A percentile compares a stretch with the other conserved stretches of the same genome.
These are phyloP conservation scores for Russula griseocarnosa DNA, from an alignment of 768 basidiomycete species.

Conservation along the genomic window DNA sequence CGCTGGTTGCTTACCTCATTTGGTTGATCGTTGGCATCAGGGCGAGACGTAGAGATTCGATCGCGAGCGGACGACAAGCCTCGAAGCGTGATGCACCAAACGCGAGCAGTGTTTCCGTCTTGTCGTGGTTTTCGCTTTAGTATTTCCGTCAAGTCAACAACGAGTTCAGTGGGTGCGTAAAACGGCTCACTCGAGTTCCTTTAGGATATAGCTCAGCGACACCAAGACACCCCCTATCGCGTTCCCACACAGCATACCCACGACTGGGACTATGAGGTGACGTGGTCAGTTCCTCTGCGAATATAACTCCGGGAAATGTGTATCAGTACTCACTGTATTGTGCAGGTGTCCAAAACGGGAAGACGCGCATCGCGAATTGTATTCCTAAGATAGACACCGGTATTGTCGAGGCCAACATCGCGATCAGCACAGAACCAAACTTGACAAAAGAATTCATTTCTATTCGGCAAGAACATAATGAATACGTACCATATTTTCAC, in stretches of 20 bases:
- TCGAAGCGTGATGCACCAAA: conserved; percentile 83
- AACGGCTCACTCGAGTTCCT: conserved; percentile 61
- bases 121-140: conserved; percentile 74
- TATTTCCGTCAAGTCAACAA: background rate
- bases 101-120: conserved; percentile 79
- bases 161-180: background rate
- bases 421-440: conserved; percentile 64
- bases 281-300: background rate
- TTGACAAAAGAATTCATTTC: conserved; percentile 28
- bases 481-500: conserved; percentile 63
- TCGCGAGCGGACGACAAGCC: conserved; percentile 75
- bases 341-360: conserved; percentile 75
- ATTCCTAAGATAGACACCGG: conserved; percentile 76
- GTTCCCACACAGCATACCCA: conserved; percentile 83
- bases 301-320: conserved; percentile 1
- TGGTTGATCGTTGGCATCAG: conserved; percentile 79
- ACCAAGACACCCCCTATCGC: conserved; percentile 76
- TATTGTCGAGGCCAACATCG: conserved; percentile 69
- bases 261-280: conserved; percentile 58
- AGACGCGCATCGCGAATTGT: conserved; percentile 70
- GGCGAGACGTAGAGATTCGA: conserved; percentile 71
- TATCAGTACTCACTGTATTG: conserved; percentile 40
- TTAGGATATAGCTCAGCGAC: conserved; percentile 61
- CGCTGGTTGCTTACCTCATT: conserved; percentile 56
- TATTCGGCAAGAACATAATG: background rate